phyloP scores from a whole-genome alignment of 2,329 filamentous ascomycete genomes.

The Fusarium domesticum region DNA sequence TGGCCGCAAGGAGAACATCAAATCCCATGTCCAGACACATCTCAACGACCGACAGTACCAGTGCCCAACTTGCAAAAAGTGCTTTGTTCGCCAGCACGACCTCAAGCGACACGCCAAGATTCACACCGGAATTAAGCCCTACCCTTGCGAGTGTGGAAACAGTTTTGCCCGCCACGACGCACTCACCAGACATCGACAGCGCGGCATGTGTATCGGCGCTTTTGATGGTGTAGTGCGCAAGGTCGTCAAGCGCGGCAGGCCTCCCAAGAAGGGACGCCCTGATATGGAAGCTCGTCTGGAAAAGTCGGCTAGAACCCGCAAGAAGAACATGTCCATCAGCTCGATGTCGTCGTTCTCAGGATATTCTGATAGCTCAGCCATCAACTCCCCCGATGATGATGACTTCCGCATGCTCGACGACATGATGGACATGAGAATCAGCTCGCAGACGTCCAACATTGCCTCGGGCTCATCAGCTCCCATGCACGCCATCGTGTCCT shows the following conservation, averaged over 20 bases:
- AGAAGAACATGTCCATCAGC: conserved; percentile 50
- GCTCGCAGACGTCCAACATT: conserved; percentile 26
- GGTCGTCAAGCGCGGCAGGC: conserved; percentile 60
- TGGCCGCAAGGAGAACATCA: conserved; percentile 98
- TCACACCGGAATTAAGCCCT: conserved; percentile 92
- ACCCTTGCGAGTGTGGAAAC: conserved; percentile 90
- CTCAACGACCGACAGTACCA: conserved; percentile 93
- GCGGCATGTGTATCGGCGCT: conserved; percentile 93
- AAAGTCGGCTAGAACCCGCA: conserved; percentile 55
- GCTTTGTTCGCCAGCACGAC: conserved; percentile 95
- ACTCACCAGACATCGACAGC: conserved; percentile 87
- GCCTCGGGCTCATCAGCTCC: conserved; percentile 46
- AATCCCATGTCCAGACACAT: conserved; percentile 96
- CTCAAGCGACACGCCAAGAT: conserved; percentile 97
- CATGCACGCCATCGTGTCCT: conserved; percentile 35
- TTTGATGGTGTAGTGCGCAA: conserved; percentile 73
- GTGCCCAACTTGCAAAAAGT: conserved; percentile 90
- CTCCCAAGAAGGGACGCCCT: conserved; percentile 56
- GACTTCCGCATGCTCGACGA: conserved; percentile 48
- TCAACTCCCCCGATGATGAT: conserved; percentile 50
- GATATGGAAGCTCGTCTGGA: conserved; percentile 55
- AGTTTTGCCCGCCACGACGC: conserved; percentile 95
- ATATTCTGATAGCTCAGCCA: conserved; percentile 55
- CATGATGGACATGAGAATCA: conserved; percentile 44
- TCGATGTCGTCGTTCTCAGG: conserved; percentile 54